phyloP scores from a whole-genome alignment of 2,329 filamentous ascomycete species.

The Pseudopyricularia javanii region DNA sequence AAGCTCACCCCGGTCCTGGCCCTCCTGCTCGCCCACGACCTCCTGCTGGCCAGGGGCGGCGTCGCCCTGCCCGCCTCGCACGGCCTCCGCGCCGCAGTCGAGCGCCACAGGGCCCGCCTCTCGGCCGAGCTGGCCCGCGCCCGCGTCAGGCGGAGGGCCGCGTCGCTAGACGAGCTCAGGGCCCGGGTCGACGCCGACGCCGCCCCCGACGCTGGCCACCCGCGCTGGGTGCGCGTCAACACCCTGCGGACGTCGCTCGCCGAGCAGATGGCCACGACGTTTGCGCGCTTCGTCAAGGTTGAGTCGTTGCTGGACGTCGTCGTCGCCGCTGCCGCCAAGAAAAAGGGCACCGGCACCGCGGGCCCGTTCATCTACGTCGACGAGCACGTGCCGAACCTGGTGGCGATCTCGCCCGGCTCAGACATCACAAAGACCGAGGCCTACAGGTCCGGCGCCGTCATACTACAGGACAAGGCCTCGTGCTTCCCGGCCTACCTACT shows the following conservation, averaged over 20 bases:
- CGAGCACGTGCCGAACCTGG: constrained; percentile 65
- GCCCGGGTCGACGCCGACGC: constrained; percentile 41
- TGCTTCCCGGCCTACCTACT: constrained; percentile 91
- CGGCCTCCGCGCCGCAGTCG: constrained; percentile 61
- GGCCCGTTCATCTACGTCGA: constrained; percentile 52
- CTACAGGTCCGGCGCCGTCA: constrained; percentile 67
- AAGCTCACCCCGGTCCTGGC: constrained; percentile 78
- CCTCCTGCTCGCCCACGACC: constrained; percentile 75
- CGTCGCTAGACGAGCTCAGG: constrained; percentile 55
- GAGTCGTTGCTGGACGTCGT: constrained; percentile 44
- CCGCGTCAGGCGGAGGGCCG: constrained; percentile 58
- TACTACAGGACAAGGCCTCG: constrained; percentile 92
- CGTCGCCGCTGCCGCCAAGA: constrained; percentile 18
- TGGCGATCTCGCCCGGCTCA: constrained; percentile 61
- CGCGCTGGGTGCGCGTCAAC: constrained; percentile 90
- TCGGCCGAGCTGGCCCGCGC: constrained; percentile 72
- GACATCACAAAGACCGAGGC: constrained; percentile 63
- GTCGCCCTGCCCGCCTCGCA: constrained; percentile 72
- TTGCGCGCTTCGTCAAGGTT: constrained; percentile 49
- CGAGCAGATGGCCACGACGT: constrained; percentile 63
- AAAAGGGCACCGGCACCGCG: constrained; percentile 20
- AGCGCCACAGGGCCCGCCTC: constrained; percentile 71
- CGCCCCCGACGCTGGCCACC: constrained; percentile 40
- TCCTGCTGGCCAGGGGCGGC: constrained; percentile 68
- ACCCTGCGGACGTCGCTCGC: constrained; percentile 59